These are phyloP conservation scores for Apiospora hydei DNA, from an alignment of 2,329 filamentous ascomycete genomes.

Conservation along the genomic window DNA sequence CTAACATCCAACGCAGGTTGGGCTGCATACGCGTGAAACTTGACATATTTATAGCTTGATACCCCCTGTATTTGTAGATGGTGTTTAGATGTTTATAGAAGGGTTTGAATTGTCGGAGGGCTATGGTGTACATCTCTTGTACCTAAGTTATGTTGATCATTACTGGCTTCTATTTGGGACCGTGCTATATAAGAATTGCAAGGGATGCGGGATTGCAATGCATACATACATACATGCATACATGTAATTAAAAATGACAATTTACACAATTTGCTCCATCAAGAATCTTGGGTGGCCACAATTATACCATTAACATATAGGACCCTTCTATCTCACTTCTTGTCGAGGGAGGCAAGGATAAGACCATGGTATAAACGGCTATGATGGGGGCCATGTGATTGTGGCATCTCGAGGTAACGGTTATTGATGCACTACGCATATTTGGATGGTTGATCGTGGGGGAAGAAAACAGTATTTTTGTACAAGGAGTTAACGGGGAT, in stretches of 20 bases:
- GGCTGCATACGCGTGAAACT: constrained; percentile 49
- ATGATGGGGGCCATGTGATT: not conserved
- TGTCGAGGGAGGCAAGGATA: not conserved
- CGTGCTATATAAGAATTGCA: not conserved
- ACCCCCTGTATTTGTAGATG: constrained; percentile 3
- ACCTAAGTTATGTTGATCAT: not conserved
- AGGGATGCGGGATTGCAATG: not conserved
- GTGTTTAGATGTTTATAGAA: not conserved
- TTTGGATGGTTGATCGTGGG: not conserved
- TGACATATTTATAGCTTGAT: constrained; percentile 2
- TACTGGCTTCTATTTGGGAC: not conserved
- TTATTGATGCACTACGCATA: not conserved
- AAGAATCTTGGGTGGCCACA: not conserved
- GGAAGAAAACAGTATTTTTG: not conserved
- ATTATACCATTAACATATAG: not conserved
- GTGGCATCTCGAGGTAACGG: not conserved
- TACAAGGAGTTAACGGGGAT: not conserved
- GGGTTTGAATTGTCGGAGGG: not conserved
- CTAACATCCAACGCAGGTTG: constrained; percentile 43
- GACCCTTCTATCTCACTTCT: not conserved
- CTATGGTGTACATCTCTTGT: not conserved
- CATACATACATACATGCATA: not conserved
- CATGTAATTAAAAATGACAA: not conserved
- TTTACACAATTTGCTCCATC: not conserved
- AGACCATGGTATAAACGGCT: no score